phyloP scores from a whole-genome alignment of 257 asterid genomes.

The Rauvolfia tetraphylla region DNA sequence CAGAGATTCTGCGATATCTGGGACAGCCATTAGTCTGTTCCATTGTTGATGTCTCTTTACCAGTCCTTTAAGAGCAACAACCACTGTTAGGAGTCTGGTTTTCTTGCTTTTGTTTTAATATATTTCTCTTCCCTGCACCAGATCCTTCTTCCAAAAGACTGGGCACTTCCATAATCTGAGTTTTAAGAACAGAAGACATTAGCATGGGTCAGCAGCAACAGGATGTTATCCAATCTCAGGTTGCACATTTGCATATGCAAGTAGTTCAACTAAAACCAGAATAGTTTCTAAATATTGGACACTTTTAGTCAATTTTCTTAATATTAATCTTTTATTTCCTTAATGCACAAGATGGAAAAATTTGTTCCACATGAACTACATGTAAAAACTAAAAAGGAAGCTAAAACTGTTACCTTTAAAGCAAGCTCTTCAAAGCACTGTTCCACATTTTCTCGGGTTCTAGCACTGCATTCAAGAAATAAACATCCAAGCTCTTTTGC shows the following conservation, averaged over 20 bases:
- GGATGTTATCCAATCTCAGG: background rate
- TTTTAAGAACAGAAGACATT: background rate
- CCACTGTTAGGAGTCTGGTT: slow-evolving; percentile 41
- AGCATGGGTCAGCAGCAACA: background rate
- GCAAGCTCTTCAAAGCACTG: slow-evolving; percentile 75
- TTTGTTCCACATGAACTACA: background rate
- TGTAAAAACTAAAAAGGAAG: background rate
- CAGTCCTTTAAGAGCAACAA: slow-evolving; percentile 62
- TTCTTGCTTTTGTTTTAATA: slow-evolving; percentile 75
- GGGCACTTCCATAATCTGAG: slow-evolving; percentile 94
- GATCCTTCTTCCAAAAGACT: slow-evolving; percentile 85
- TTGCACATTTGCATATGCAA: background rate
- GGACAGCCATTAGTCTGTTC: background rate
- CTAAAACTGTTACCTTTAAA: slow-evolving; percentile 46
- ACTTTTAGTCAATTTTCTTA: background rate
- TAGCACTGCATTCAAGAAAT: slow-evolving; percentile 89
- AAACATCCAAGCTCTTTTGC: slow-evolving; percentile 78
- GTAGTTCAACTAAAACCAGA: background rate
- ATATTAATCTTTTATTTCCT: background rate
- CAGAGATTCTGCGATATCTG: slow-evolving; percentile 2
- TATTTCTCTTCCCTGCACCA: slow-evolving; percentile 60
- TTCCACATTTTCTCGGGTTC: slow-evolving; percentile 84
- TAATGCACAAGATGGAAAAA: background rate
- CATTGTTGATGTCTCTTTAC: slow-evolving; percentile 2
- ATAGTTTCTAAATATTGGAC: background rate